Base-by-base conservation (phyloP, 2,329 filamentous ascomycete genomes). In the Pseudogymnoascus sp. region DNA sequence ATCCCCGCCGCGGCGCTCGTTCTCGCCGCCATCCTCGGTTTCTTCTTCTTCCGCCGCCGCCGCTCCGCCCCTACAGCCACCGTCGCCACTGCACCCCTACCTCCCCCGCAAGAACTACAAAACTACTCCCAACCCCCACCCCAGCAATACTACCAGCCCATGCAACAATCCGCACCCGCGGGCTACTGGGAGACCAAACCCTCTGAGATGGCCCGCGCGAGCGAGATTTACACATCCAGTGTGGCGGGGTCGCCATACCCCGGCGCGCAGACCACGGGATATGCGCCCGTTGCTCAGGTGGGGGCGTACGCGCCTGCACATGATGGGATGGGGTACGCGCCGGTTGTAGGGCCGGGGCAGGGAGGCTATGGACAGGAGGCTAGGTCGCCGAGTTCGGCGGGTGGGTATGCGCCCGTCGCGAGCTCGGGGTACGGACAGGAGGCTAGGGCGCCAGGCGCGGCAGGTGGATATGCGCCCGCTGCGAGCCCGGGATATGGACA, bases 11-110 rank as follows among this genome's bases (percentile, higher is more conserved):
- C 71, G 2, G 63, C 69, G 14, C 63, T 76, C 11, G 68, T 66
- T 1, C 30, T 69, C 4, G 58, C 70, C 4, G 62, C 70, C 4
- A 62, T 66, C 0, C 69, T 66, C 2, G 62, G 67, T 5, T 71
- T 74, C 60, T 62, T 74, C 55, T 70, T 68, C 66, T 71, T 69
- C 63, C 67, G 72, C 16, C 68, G 70, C n/a, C 69, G 65, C 58
- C 64, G 64, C 60, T 7, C 39, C 4, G 3, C 64, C 12, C 14
- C 42, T 12, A 11, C 11, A 4, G 30, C 30, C 30, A 33, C 25
- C n/a, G 45, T 11, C 19, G 39, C 11, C 19, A 2, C 19, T 8
- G 19, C 9, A 30, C 45, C 45, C 45, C 8, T 11, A 7, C 8
- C n/a, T 3, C 25, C 14, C 0, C 14, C 45, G 1, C 45, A 52